phyloP scores from a whole-genome alignment of 129 eudicot genomes.

The Helianthus tuberosus region DNA sequence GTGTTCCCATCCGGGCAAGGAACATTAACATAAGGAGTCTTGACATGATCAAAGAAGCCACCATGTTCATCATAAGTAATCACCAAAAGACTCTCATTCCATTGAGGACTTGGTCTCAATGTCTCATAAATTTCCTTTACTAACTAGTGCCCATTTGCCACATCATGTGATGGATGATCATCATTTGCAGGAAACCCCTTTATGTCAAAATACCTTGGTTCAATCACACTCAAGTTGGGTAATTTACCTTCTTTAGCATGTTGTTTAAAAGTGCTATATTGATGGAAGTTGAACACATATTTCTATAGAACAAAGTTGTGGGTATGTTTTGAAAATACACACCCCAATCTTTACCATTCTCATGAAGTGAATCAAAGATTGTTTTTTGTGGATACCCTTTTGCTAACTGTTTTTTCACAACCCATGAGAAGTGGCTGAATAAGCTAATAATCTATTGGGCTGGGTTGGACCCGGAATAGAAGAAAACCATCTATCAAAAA shows the following conservation, averaged over 20 bases:
- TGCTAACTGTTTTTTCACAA: conserved; percentile 71
- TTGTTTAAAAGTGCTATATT: conserved; percentile 66
- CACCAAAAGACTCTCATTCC: conserved; percentile 86
- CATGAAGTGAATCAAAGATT: conserved; percentile 81
- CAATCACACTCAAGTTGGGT: conserved; percentile 77
- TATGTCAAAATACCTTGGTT: conserved; percentile 87
- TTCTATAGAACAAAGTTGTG: conserved; percentile 83
- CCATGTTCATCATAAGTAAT: conserved; percentile 99
- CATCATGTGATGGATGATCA: conserved; percentile 99
- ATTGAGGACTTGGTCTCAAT: conserved; percentile 84
- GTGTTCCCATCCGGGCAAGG: conserved; percentile 98
- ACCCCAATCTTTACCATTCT: conserved; percentile 66
- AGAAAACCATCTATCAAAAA: conserved; percentile 91
- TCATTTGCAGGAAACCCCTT: conserved; percentile 81
- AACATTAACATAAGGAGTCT: conserved; percentile 75
- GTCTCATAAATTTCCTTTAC: conserved; percentile 95
- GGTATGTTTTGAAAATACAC: conserved; percentile 87
- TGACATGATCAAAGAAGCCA: conserved; percentile 98
- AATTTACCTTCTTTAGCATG: conserved; percentile 82
- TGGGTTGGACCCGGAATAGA: conserved; percentile 98
- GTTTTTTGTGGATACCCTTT: conserved; percentile 91
- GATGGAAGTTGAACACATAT: conserved; percentile 81
- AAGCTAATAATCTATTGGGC: conserved; percentile 90
- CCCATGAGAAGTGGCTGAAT: conserved; percentile 96
- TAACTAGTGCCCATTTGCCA: conserved; percentile 87